Evolutionary conservation across 2,329 filamentous ascomycete genomes (phyloP).

Genomic region (Fusarium cyanostomum): DNA sequence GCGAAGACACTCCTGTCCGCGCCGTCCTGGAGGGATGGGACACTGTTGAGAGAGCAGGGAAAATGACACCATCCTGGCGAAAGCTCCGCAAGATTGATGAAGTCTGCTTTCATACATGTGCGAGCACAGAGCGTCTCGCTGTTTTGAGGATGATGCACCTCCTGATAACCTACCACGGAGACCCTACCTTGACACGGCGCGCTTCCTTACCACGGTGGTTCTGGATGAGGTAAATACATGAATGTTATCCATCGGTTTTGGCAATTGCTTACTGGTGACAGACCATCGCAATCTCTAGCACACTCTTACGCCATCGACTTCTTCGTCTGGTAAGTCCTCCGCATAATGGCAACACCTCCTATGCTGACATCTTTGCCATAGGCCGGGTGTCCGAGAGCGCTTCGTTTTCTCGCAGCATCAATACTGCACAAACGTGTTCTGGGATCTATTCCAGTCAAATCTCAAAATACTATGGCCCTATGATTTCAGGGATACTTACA

Average conservation of each 20-base stretch:
- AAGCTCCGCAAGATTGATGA: slow-evolving; percentile 42
- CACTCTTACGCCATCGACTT: slow-evolving; percentile 47
- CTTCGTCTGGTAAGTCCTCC: slow-evolving; percentile 42
- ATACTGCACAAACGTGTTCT: slow-evolving; percentile 45
- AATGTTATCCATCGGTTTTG: not conserved
- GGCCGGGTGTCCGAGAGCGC: slow-evolving; percentile 45
- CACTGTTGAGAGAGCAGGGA: slow-evolving; percentile 38
- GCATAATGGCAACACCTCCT: fast-evolving
- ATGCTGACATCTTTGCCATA: not conserved
- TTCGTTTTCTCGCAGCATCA: slow-evolving; percentile 45
- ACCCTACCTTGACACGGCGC: slow-evolving; percentile 34
- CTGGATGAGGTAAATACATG: slow-evolving; percentile 34
- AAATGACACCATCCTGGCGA: slow-evolving; percentile 41
- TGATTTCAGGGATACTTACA: slow-evolving; percentile 41
- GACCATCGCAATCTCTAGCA: slow-evolving; percentile 42
- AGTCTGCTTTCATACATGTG: slow-evolving; percentile 32
- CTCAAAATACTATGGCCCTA: slow-evolving; percentile 42
- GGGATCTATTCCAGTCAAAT: slow-evolving; percentile 37
- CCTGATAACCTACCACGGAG: slow-evolving; percentile 41
- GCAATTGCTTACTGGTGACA: slow-evolving; percentile 2
- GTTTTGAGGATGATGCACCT: slow-evolving; percentile 40
- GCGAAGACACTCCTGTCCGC: slow-evolving; percentile 41
- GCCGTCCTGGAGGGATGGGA: slow-evolving; percentile 44
- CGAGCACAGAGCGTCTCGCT: slow-evolving; percentile 38
- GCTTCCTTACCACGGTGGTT: slow-evolving; percentile 41